Percentiles rank a stretch among this genome's conserved stretches.
These are phyloP conservation scores for Trapa bicornis DNA, from an alignment of 345 rosid genomes.

Conservation along the genomic window DNA sequence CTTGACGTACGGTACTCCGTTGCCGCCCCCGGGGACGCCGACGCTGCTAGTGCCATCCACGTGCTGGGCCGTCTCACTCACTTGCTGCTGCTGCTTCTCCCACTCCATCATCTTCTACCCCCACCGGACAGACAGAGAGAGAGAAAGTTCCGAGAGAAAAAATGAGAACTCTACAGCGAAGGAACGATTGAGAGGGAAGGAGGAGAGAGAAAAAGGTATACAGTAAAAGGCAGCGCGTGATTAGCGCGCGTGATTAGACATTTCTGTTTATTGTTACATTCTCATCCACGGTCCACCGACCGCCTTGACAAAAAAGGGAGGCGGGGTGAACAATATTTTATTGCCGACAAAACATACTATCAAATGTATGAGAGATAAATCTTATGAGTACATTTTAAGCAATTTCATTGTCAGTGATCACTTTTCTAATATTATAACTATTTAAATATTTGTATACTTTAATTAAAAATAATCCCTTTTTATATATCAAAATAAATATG, in stretches of 20 bases:
- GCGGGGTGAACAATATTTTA: no score
- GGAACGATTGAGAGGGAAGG: background rate
- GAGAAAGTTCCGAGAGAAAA: background rate
- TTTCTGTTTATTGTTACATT: background rate
- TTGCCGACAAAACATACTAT: no score
- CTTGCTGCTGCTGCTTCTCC: constrained; percentile 11
- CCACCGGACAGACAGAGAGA: background rate
- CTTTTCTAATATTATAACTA: no score
- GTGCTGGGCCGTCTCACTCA: background rate
- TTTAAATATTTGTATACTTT: no score
- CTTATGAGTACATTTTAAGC: no score
- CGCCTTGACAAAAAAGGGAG: background rate
- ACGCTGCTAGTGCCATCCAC: constrained; percentile 5
- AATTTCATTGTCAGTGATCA: no score
- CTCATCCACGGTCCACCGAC: background rate
- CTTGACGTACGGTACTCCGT: constrained; percentile 57
- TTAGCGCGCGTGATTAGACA: background rate
- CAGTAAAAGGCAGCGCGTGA: constrained; percentile 3
- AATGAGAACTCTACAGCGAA: background rate
- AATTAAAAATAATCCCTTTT: no score
- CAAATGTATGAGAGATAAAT: no score
- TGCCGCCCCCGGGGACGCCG: constrained; percentile 10
- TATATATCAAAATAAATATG: no score
- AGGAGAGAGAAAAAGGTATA: no score
- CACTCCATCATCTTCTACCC: constrained; percentile 13